Evolutionary conservation across 768 basidiomycete genomes (phyloP), one percentile per base, ranked within the genome.

Genomic region (Infundibulicybe gibba): DNA sequence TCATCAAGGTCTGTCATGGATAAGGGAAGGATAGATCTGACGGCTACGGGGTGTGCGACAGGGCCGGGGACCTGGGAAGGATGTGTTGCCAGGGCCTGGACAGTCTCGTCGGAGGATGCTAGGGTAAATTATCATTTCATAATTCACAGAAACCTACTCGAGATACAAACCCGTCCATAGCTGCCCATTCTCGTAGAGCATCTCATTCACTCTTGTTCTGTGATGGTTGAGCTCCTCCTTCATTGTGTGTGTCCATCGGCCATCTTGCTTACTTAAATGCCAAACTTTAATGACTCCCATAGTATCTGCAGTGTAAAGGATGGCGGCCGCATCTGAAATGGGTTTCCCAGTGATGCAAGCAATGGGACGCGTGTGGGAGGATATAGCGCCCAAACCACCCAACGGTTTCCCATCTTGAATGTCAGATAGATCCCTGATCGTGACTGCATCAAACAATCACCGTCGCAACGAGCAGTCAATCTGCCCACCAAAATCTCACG

Each of bases 21-120:
- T 13, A 91, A 72, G 1, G 86, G 84, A 35, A 94, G 79, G 52
- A 97, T 61, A 4, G 85, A 76, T 51, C 85, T 82, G 48, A 93
- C 90, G 40, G 83, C 76, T 2, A 65, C 63, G 6, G 81, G 76
- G 57, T 90, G 87, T 1, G 61, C 55, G 59, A 83, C 79, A n/a
- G 72, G 76, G 49, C 70, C 80, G 51, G 61, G 68, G 20, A 65
- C 71, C 58, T 70, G 79, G 17, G 59, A 45, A 16, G 69, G 54
- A 14, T 71, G 70, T 50, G 79, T 74, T 13, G 74, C 62, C 3
- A 79, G 61, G 10, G 90, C 71, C 49, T 86, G 82, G 1, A 87
- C 83, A 0, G 89, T 88, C 35, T 92, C 88, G 61, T 99, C 97
- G 12, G 88, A 73, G 12, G 97, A 98, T 10, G 88, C 97, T 97